Evolutionary conservation across 1,284 basidiomycete genomes (phyloP).

Genomic region (Sporisorium scitamineum): DNA sequence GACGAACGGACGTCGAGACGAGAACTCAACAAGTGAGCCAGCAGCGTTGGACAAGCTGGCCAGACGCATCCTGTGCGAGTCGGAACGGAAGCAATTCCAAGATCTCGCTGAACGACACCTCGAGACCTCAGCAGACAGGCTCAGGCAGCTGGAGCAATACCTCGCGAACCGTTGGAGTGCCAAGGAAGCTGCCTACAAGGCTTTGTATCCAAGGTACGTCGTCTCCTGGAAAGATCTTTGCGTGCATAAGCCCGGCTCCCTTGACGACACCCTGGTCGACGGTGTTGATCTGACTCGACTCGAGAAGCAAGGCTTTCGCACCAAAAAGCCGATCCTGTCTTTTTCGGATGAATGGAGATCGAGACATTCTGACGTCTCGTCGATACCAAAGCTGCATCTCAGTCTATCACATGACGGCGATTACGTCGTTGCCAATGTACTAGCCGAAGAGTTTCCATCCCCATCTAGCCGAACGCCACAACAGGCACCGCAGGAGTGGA

Average conservation of each 20-base stretch:
- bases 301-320: slow-evolving; percentile 24
- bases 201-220: slow-evolving; percentile 76
- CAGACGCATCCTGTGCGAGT: slow-evolving; percentile 25
- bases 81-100: slow-evolving; percentile 14
- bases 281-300: slow-evolving; percentile 11
- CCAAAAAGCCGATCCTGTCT: slow-evolving; percentile 34
- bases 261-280: neutral
- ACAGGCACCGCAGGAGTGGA: neutral
- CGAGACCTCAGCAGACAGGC: slow-evolving; percentile 4
- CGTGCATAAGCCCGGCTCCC: slow-evolving; percentile 42
- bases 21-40: neutral
- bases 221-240: slow-evolving; percentile 83
- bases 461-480: too few relatives aligned
- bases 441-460: slow-evolving; percentile 70
- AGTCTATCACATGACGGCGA: slow-evolving; percentile 88
- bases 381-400: slow-evolving; percentile 72
- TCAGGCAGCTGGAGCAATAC: slow-evolving; percentile 22
- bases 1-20: neutral
- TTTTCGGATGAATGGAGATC: slow-evolving; percentile 44
- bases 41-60: slow-evolving; percentile 45
- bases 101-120: slow-evolving; percentile 9
- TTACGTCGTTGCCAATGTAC: slow-evolving; percentile 80
- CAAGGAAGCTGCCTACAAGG: slow-evolving; percentile 92
- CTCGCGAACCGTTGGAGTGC: slow-evolving; percentile 69
- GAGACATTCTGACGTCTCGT: slow-evolving; percentile 45